Evolutionary conservation across 208 protist species (phyloP).

Genomic region (Acanthamoeba healyi): DNA sequence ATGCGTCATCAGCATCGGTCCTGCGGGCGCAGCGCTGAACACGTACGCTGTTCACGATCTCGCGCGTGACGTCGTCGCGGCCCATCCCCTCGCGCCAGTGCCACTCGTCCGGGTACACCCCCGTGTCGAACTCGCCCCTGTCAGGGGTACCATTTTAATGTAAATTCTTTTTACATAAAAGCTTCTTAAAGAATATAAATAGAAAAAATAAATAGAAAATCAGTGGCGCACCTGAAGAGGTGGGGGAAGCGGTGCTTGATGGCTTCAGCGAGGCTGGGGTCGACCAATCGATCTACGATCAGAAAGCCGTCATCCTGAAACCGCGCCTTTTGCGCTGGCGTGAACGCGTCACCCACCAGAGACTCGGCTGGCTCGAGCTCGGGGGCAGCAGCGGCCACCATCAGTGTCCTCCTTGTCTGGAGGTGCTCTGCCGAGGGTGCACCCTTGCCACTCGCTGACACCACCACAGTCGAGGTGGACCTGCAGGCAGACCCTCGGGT

Average conservation of each 20-base stretch:
- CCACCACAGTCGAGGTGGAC: too few species aligned
- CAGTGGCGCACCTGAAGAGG: neutral
- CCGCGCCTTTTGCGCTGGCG: slow-evolving; percentile 1
- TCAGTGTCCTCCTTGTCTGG: too few species aligned
- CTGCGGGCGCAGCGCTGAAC: neutral
- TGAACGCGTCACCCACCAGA: too few species aligned
- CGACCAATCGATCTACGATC: slow-evolving; percentile 1
- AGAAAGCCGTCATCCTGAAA: slow-evolving; percentile 61
- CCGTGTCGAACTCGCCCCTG: slow-evolving; percentile 74
- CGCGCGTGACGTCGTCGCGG: slow-evolving; percentile 63
- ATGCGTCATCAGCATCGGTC: too few species aligned
- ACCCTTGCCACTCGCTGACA: too few species aligned
- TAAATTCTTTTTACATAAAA: neutral
- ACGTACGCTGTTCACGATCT: slow-evolving; percentile 76
- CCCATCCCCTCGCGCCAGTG: slow-evolving; percentile 77
- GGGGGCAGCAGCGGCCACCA: too few species aligned
- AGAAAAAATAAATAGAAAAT: neutral
- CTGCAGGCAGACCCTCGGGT: too few species aligned
- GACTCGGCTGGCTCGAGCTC: too few species aligned
- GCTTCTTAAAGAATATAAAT: neutral
- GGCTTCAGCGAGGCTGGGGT: neutral
- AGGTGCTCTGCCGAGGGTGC: too few species aligned
- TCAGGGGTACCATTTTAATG: neutral
- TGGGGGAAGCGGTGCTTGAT: neutral
- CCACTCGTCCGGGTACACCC: slow-evolving; percentile 78